A percentile compares a stretch with the other conserved stretches of the same genome.
These are phyloP conservation scores for Cucumis melo DNA, from an alignment of 306 rosid genomes.

Conservation along the genomic window DNA sequence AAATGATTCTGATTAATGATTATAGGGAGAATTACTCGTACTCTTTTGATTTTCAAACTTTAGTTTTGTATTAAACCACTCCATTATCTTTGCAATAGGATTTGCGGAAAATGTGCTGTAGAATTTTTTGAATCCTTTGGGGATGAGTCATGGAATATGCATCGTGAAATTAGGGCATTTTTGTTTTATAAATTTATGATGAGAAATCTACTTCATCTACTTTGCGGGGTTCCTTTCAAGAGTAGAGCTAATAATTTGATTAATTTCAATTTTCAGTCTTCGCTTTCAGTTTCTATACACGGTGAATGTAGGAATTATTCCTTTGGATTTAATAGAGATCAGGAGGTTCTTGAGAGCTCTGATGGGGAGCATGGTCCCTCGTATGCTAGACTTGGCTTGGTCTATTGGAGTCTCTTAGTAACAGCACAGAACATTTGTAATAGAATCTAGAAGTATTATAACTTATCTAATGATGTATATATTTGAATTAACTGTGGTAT, in stretches of 20 bases:
- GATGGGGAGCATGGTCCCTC: background rate
- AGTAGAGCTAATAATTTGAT: background rate
- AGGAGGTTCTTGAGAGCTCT: background rate
- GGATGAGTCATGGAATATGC: background rate
- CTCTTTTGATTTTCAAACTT: background rate
- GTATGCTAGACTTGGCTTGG: background rate
- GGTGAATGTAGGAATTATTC: background rate
- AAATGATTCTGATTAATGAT: background rate
- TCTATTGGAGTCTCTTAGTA: background rate
- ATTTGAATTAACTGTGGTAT: background rate
- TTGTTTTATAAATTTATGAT: background rate
- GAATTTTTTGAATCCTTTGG: background rate
- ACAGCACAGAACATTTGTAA: background rate
- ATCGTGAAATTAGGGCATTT: slow-evolving; percentile 1
- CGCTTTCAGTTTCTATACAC: background rate
- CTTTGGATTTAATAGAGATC: background rate
- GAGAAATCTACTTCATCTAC: background rate
- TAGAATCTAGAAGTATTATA: background rate
- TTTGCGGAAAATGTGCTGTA: background rate
- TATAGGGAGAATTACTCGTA: background rate
- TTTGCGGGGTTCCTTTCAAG: background rate
- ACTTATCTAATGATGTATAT: background rate
- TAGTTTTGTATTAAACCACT: background rate
- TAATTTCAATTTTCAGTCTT: background rate
- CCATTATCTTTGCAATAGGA: background rate